Evolutionary conservation across 2,329 filamentous ascomycete species (phyloP).

Genomic region (Calonectria hawksworthii): DNA sequence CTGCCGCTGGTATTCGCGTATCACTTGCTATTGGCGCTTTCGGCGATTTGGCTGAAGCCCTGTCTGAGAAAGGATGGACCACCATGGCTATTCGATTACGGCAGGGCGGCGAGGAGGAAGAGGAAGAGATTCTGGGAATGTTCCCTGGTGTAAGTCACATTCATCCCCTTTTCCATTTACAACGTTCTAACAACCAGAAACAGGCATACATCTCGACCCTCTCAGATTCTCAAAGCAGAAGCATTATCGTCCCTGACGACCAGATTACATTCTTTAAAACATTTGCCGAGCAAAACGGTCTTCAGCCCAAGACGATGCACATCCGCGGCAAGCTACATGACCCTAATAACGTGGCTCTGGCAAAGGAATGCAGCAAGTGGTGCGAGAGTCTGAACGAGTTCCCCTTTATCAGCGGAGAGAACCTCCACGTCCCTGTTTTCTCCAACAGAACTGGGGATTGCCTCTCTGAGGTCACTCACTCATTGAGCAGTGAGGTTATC

Average conservation of each 20-base stretch:
- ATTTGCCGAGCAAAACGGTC: constrained; percentile 26
- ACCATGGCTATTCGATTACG: constrained; percentile 27
- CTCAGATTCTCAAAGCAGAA: constrained; percentile 30
- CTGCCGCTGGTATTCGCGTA: constrained; percentile 26
- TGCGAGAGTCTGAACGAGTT: not conserved
- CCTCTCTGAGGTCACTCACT: not conserved
- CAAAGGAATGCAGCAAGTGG: constrained; percentile 28
- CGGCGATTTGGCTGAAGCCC: constrained; percentile 28
- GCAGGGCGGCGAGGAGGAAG: constrained; percentile 5
- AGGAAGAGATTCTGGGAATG: constrained; percentile 8
- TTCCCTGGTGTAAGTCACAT: constrained; percentile 14
- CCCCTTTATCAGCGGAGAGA: constrained; percentile 14
- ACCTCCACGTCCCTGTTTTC: constrained; percentile 22
- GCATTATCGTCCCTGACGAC: constrained; percentile 28
- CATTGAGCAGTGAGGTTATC: constrained; percentile 32
- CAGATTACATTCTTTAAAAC: constrained; percentile 24
- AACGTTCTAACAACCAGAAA: not conserved
- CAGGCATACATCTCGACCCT: constrained; percentile 34
- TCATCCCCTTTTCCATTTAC: not conserved
- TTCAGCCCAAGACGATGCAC: constrained; percentile 34
- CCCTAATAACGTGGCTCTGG: constrained; percentile 23
- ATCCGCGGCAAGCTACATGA: constrained; percentile 36
- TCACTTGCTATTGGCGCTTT: constrained; percentile 33
- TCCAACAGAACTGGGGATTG: constrained; percentile 30
- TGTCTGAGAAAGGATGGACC: constrained; percentile 19